phyloP scores from a whole-genome alignment of 1,139 yeast species.

The Pichia sp. region DNA sequence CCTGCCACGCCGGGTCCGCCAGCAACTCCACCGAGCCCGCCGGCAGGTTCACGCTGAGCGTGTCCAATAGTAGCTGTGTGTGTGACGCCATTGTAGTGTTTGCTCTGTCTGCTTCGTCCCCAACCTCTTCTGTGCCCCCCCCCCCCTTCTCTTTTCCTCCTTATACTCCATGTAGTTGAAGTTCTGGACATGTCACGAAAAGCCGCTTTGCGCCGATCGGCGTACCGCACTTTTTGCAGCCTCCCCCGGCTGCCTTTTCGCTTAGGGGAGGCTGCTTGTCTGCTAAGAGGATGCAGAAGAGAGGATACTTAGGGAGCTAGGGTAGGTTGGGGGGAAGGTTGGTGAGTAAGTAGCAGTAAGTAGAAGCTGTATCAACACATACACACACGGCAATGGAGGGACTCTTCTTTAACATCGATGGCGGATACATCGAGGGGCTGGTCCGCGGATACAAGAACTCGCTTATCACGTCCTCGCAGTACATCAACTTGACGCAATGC shows the following conservation, averaged over 20 bases:
- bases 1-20: not conserved
- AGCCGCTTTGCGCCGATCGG: not conserved
- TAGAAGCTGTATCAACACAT: not conserved
- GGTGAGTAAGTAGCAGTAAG: too few relatives aligned
- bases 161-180: not conserved
- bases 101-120: not conserved
- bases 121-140: not conserved
- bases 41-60: constrained; percentile 21
- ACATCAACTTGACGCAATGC: constrained; percentile 90
- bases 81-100: constrained; percentile 2
- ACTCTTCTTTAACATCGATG: constrained; percentile 76
- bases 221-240: not conserved
- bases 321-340: not conserved
- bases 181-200: too few relatives aligned
- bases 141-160: not conserved
- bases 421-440: constrained; percentile 89
- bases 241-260: not conserved
- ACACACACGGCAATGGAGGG: constrained; percentile 65
- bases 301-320: not conserved
- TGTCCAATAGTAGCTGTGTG: constrained; percentile 22
- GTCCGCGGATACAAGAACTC: constrained; percentile 94
- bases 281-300: not conserved
- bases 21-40: not conserved
- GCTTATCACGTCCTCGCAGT: constrained; percentile 69
- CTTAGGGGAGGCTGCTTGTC: not conserved